Base-by-base conservation (phyloP, 129 eudicot species). In the Silybum marianum region DNA sequence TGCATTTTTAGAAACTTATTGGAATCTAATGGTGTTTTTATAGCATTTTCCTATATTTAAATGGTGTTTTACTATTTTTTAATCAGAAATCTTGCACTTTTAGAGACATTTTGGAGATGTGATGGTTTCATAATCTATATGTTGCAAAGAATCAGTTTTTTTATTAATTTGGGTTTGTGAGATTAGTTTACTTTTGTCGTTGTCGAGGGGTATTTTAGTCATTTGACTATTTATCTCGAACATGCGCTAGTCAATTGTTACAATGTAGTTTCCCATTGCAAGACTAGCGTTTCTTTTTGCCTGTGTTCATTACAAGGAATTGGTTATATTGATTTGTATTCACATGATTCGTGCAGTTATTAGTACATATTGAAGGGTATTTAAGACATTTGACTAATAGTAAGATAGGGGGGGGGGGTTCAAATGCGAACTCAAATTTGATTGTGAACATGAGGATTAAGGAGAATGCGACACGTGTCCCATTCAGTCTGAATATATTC, bases 301-400 rank as follows among this genome's bases (percentile, higher is more conserved):
- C 6, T 0, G 8, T 51, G 63, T 51, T 51, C 21, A 4, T 51
- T 48, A 51, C 8, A 16, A 51, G 63, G 63, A 51, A 51, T 51
- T 51, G 63, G 63, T 13, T 48, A 13, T 48, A 48, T 48, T 48
- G 60, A 48, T 48, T 48, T 14, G n/a, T 1, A 51, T 51, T 51
- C 22, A 51, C 63, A 16, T 9, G 1, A 51, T 6, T 16, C 22
- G 2, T 51, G 63, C 21, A 51, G 63, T 16, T 51, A 51, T 51
- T 51, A 1, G 63, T 51, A 16, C 63, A 51, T 51, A 51, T 6
- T 6, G 54, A 78, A 39, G 74, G 81, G 81, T 40, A 78, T 78
- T 78, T 67, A 39, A 68, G 44, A 40, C 60, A 42, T 78, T 40
- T 39, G 10, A 77, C 40, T 78, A 18, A 34, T 40, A 7, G n/a